Evolutionary conservation across 495 filamentous ascomycete species (phyloP), one percentile per base, ranked within the genome.

Genomic region (Apodospora peruviana): DNA sequence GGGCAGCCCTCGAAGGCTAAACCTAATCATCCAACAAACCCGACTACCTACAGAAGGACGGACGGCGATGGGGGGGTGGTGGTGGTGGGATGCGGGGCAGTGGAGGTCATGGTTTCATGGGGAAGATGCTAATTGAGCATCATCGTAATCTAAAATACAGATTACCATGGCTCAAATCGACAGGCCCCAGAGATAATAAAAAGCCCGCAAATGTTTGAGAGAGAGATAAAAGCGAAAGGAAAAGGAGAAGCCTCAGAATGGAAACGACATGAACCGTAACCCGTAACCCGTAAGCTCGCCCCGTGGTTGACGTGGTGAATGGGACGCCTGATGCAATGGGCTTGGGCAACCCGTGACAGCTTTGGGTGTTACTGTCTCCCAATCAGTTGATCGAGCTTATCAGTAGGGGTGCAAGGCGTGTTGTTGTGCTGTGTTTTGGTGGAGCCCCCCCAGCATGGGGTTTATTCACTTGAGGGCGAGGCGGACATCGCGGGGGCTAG

Each of bases 351-450:
- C 56, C 53, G 61, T 64, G 61, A 64, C 61, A 51, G 34, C 44
- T 52, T 46, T 45, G 49, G 53, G 52, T 48, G 50, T 51, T 40
- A 49, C 38, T 24, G 37, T 48, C 32, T 35, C 61, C 39, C 53
- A 64, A 61, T 61, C 61, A 62, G 53, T 59, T 55, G 53, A 60
- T 58, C 55, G 59, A 19, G 50, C 52, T 59, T 61, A 61, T 61
- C 58, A 23, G 35, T 46, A 55, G 54, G 44, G 50, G 27, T n/a
- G 27, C 27, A 32, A 32, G 27, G 27, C 27, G 27, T 32, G 27
- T 32, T 32, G 27, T 14, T 32, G 27, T 14, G 27, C 27, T 32
- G 14, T 32, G 27, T 7, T 14, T 32, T 7, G 14, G 27, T 32
- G 27, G 27, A 14, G 27, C 14, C 27, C n/a, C n/a, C 25, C 43